A percentile compares a stretch with the other conserved stretches of the same genome.
Conservation (phyloP, 352 stramenopile genomes). For the Phytopythium boreale region DNA sequence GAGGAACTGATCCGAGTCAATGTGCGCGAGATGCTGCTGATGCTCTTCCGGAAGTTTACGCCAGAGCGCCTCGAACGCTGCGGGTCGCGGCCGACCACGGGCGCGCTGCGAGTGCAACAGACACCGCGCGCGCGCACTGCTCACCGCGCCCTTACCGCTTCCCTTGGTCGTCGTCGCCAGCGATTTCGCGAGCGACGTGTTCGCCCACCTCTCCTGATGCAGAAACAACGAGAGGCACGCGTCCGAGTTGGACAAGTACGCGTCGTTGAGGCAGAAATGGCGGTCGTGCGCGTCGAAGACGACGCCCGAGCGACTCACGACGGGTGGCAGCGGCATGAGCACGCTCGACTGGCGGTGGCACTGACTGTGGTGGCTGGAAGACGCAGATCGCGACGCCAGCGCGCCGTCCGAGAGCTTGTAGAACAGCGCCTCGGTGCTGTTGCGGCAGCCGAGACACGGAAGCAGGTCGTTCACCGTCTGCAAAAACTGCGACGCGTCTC, state of each 20-base stretch:
- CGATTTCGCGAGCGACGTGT: conserved; percentile 48
- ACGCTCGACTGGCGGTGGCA: background rate
- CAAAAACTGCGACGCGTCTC: conserved; percentile 65
- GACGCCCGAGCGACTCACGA: conserved; percentile 51
- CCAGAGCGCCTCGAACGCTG: conserved; percentile 78
- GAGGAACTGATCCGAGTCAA: conserved; percentile 86
- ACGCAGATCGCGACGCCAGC: background rate
- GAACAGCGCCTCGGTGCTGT: conserved; percentile 71
- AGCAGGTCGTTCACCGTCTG: conserved; percentile 69
- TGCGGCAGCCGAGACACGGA: conserved; percentile 76
- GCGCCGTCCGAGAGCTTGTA: conserved; percentile 58
- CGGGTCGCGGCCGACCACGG: conserved; percentile 62
- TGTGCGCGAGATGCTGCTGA: conserved; percentile 77
- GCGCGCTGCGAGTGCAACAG: conserved; percentile 75
- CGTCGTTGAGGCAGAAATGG: conserved; percentile 64
- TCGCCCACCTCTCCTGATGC: conserved; percentile 73
- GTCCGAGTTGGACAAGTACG: conserved; percentile 63
- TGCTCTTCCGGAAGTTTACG: conserved; percentile 74
- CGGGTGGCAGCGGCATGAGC: conserved; percentile 21
- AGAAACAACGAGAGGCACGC: conserved; percentile 71
- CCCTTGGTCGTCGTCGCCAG: conserved; percentile 17
- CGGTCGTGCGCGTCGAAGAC: conserved; percentile 50
- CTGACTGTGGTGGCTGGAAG: background rate
- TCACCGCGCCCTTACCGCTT: conserved; percentile 24
- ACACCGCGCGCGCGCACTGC: conserved; percentile 54